Base-by-base conservation (phyloP, 1,284 basidiomycete genomes). In the Leccinum brunneo-olivaceum region DNA sequence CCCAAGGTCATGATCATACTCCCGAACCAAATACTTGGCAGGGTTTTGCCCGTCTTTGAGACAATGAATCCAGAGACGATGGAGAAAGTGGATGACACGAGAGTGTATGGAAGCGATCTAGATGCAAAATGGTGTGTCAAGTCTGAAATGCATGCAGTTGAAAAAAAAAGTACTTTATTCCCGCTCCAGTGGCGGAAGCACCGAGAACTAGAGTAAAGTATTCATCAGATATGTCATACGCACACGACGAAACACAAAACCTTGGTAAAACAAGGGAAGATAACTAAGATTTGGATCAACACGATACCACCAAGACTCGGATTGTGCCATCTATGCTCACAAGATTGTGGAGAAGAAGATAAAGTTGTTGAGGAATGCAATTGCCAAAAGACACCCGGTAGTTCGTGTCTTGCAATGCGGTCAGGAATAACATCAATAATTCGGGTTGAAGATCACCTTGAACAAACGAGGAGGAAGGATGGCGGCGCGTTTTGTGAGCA, bases 381-480 rank as follows among this genome's bases (percentile, higher is more conserved):
- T 70, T 16, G 82, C 60, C 14, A 91, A 62, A 19, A 90, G 62
- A 27, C 82, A 70, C 2, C 71, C 70, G 0, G 84, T 86, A 1
- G 87, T 91, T 16, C 86, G 74, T 0, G 82, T 86, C 74, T 84
- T 49, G 34, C 10, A 12, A 11, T 15, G 34, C n/a, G 25, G 11
- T 52, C 11, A 39, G 34, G 35, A 24, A n/a, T 7, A 24, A 16
- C 10, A 41, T 61, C 2, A 12, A 12, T 19, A 19, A 18, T 33
- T 5, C 10, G 9, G 6, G 32, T 33, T 12, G 10, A 29, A 15
- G 7, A 12, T 32, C 50, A 77, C 82, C 65, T 75, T 78, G 70
- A 93, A 90, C 23, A 92, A 58, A 11, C 88, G 76, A 9, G 86
- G 81, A 6, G 89, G 86, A 11, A 96, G 70, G 52, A 96, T 88